phyloP scores from a whole-genome alignment of 2,329 filamentous ascomycete genomes.

The Apiospora malaysiana region DNA sequence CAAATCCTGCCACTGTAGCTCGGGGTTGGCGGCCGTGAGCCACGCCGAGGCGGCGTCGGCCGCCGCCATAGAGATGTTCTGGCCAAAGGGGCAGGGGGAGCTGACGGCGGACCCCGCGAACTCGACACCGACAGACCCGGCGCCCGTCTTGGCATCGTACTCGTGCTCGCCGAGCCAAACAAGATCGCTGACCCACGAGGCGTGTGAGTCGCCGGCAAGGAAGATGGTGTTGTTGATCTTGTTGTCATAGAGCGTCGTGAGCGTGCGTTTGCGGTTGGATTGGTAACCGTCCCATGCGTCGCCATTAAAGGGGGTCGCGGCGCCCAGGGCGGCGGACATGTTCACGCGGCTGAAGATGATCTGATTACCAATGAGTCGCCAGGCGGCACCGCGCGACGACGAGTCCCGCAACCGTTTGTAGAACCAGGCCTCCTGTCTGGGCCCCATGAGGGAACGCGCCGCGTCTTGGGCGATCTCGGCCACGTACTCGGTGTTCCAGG shows the following conservation, averaged over 20 bases:
- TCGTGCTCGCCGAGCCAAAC: constrained; percentile 52
- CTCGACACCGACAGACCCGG: constrained; percentile 54
- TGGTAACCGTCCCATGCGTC: constrained; percentile 55
- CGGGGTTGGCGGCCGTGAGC: constrained; percentile 55
- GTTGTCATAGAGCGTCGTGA: constrained; percentile 64
- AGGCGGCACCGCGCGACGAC: constrained; percentile 65
- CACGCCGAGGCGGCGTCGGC: constrained; percentile 52
- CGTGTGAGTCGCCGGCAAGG: constrained; percentile 66
- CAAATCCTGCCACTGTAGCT: constrained; percentile 67
- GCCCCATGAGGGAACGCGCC: constrained; percentile 72
- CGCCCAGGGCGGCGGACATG: constrained; percentile 35
- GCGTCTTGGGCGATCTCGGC: constrained; percentile 61
- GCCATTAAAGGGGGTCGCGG: constrained; percentile 52
- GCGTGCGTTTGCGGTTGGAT: constrained; percentile 66
- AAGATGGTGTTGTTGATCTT: constrained; percentile 70
- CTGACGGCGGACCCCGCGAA: constrained; percentile 64
- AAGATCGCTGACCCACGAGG: constrained; percentile 60
- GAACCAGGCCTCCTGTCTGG: constrained; percentile 76
- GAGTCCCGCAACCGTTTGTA: constrained; percentile 64
- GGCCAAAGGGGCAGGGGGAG: constrained; percentile 61
- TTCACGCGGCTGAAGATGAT: constrained; percentile 61
- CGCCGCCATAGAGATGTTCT: constrained; percentile 57
- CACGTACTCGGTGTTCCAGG: constrained; percentile 68
- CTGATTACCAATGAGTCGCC: constrained; percentile 75
- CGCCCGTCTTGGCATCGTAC: constrained; percentile 51